Conservation (phyloP, 495 filamentous ascomycete species). For the Penicillium verhagenii region DNA sequence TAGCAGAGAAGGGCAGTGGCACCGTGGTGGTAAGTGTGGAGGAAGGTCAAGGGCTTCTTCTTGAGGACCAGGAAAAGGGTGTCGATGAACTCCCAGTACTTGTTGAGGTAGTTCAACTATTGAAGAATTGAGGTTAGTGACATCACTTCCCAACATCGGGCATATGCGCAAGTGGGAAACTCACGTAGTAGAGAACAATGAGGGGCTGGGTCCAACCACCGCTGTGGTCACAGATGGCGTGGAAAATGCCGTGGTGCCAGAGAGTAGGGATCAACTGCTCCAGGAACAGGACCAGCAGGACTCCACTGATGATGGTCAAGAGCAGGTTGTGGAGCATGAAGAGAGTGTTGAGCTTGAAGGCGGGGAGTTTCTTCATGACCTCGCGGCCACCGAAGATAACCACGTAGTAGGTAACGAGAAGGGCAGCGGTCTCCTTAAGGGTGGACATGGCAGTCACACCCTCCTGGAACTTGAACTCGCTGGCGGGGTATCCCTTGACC, state of each 20-base stretch:
- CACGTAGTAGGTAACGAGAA: conserved; percentile 63
- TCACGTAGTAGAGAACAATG: conserved; percentile 67
- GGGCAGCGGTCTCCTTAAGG: conserved; percentile 52
- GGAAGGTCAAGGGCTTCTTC: conserved; percentile 76
- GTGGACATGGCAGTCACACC: conserved; percentile 62
- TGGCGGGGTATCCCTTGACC: conserved; percentile 64
- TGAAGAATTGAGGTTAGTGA: conserved; percentile 19
- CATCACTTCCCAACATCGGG: background rate
- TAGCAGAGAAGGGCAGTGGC: conserved; percentile 71
- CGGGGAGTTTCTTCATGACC: conserved; percentile 58
- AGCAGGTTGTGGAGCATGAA: conserved; percentile 73
- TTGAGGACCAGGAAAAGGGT: conserved; percentile 71
- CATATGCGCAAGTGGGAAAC: conserved; percentile 22
- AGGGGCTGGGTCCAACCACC: conserved; percentile 67
- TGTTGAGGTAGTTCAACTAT: conserved; percentile 72
- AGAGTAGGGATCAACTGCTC: conserved; percentile 65
- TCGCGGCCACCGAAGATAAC: conserved; percentile 66
- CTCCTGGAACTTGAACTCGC: conserved; percentile 58
- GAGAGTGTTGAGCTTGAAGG: conserved; percentile 60
- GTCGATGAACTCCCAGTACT: conserved; percentile 68
- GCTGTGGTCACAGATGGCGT: conserved; percentile 60
- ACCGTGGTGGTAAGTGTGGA: conserved; percentile 75
- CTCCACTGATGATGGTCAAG: conserved; percentile 60
- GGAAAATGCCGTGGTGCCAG: conserved; percentile 59
- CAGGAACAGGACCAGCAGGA: conserved; percentile 60